Percentiles rank a stretch among this genome's conserved stretches.
phyloP scores from a whole-genome alignment of 192 early-diverging fungal species.

The Gryganskiella cystojenkinii region DNA sequence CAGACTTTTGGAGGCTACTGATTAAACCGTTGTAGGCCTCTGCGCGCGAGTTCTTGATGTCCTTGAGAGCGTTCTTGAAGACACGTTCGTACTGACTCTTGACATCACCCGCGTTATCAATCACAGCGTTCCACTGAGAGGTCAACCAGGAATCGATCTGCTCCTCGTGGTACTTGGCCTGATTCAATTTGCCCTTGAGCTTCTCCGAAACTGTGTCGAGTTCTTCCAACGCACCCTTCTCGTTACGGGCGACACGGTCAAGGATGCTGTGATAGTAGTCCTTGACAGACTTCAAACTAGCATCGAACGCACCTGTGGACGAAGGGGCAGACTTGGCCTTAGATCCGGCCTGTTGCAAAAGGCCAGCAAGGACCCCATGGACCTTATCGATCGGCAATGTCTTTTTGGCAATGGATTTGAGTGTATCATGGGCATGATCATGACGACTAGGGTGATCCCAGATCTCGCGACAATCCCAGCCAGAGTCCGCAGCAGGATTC shows the following conservation, averaged over 20 bases:
- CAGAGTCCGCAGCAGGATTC: conserved; percentile 29
- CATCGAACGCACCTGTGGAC: conserved; percentile 23
- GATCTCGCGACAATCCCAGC: conserved; percentile 50
- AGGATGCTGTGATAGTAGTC: conserved; percentile 26
- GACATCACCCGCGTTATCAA: conserved; percentile 33
- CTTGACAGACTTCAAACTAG: conserved; percentile 30
- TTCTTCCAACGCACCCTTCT: conserved; percentile 30
- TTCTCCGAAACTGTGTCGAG: conserved; percentile 25
- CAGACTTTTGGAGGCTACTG: conserved; percentile 15
- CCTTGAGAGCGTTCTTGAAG: conserved; percentile 34
- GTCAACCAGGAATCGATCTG: conserved; percentile 43
- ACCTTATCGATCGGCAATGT: conserved; percentile 24
- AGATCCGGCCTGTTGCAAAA: conserved; percentile 16
- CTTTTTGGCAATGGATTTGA: conserved; percentile 41
- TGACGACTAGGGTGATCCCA: conserved; percentile 34
- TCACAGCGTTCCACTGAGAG: conserved; percentile 40
- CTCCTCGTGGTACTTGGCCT: conserved; percentile 48
- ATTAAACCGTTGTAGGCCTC: conserved; percentile 27
- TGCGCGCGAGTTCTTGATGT: conserved; percentile 21
- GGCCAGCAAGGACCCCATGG: conserved; percentile 11
- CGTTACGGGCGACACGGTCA: conserved; percentile 23
- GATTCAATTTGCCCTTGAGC: conserved; percentile 29
- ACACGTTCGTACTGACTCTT: conserved; percentile 32
- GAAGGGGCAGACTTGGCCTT: conserved; percentile 38
- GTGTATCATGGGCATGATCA: conserved; percentile 2